Conservation (phyloP, 495 filamentous ascomycete genomes). For the Cudoniella acicularis region DNA sequence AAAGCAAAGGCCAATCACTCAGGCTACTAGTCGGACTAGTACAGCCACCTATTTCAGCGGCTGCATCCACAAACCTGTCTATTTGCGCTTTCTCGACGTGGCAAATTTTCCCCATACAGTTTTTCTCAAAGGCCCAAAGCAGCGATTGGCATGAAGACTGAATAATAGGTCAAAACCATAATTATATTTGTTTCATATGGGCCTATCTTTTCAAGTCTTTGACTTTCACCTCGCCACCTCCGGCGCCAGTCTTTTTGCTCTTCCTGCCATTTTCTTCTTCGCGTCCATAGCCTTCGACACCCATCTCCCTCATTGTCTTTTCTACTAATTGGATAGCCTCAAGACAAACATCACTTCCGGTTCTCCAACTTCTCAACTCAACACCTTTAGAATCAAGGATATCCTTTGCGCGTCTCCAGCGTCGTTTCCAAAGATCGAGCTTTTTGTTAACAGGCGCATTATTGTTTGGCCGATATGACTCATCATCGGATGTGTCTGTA, state of each 20-base stretch:
- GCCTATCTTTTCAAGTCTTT: slow-evolving; percentile 24
- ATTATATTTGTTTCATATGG: too few species aligned
- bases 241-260: slow-evolving; percentile 13
- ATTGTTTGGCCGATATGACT: slow-evolving; percentile 18
- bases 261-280: too few species aligned
- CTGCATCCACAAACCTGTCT: too few species aligned
- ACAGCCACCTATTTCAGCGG: too few species aligned
- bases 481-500: slow-evolving; percentile 19
- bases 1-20: too few species aligned
- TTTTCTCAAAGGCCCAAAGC: too few species aligned
- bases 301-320: slow-evolving; percentile 37
- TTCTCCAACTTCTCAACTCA: slow-evolving; percentile 76
- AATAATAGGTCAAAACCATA: too few species aligned
- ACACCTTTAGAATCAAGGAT: slow-evolving; percentile 67
- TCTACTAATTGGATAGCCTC: slow-evolving; percentile 48
- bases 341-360: slow-evolving; percentile 68
- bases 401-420: slow-evolving; percentile 73
- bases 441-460: slow-evolving; percentile 61
- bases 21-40: too few species aligned
- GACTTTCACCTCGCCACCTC: slow-evolving; percentile 25
- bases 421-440: slow-evolving; percentile 74
- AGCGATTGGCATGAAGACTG: too few species aligned
- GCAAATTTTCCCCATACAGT: too few species aligned
- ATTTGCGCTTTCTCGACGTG: too few species aligned
- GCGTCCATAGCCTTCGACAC: slow-evolving; percentile 26